Base-by-base conservation (phyloP, 768 basidiomycete genomes). In the Tulasnella sp. region DNA sequence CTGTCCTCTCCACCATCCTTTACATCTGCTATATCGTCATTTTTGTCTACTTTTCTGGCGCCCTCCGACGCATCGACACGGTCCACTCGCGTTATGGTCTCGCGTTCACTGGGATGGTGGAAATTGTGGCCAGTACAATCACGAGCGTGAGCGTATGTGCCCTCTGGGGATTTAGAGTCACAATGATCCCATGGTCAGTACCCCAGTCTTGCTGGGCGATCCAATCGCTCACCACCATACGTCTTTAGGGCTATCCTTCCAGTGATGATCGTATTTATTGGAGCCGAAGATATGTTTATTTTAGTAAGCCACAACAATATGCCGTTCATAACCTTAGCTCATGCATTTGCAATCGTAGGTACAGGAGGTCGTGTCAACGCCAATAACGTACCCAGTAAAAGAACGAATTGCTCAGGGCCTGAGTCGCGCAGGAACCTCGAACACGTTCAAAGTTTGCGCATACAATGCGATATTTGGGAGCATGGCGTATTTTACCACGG, bases 261-360 rank as follows among this genome's bases (percentile, higher is more conserved):
- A 1, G 92, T 98, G 76, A 92, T 97, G 45, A 95, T 99, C 71
- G 89, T 96, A 8, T 96, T 99, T 79, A 92, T 97, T 17, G 97
- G 97, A 2, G 93, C 94, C 2, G 97, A 99, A 84, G 99, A 98
- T 80, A 98, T 99, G 96, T 93, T 95, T 82, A 92, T 91, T 80
- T 85, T 99, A 82, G 95, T 95, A 82, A 78, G 90, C 77, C 3
- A 34, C 36, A 15, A 29, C 36, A 1, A 9, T 25, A 34, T 2
- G 3, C 22, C 22, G 31, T 29, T 49, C 5, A 1, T 54, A 19
- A 19, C 9, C n/a, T 17, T 17, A 38, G 11, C 17, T 78, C 45
- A 80, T 38, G n/a, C 72, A 42, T 9, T 25, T 52, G 25, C 42
- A 80, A 76, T 72, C 14, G 58, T 82, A 90, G 93, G 92, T 94